Percentiles rank a stretch among this genome's conserved stretches.
Conservation (phyloP, 805 yeast species). For the Myxozyma mucilagina region DNA sequence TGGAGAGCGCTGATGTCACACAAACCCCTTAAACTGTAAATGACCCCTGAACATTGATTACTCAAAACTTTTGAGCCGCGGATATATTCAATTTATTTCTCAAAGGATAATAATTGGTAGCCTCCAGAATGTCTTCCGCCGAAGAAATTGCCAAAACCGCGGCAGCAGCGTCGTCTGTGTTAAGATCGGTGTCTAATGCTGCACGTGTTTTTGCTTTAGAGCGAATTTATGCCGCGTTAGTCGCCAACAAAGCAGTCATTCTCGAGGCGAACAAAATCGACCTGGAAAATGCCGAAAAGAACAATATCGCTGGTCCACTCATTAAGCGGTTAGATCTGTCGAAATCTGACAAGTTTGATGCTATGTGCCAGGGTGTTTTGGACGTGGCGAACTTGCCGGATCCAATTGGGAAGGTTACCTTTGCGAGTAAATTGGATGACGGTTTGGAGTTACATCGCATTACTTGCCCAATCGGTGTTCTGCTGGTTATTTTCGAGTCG, state of each 20-base stretch:
- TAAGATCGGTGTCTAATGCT: slow-evolving; percentile 74
- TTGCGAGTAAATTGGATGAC: slow-evolving; percentile 84
- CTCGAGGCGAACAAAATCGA: slow-evolving; percentile 74
- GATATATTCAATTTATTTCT: background rate
- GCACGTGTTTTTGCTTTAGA: slow-evolving; percentile 72
- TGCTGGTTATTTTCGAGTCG: slow-evolving; percentile 89
- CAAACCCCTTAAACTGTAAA: background rate
- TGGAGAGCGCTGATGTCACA: background rate
- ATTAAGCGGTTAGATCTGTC: slow-evolving; percentile 82
- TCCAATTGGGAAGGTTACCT: slow-evolving; percentile 86
- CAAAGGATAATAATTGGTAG: background rate
- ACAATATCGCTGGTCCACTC: slow-evolving; percentile 53
- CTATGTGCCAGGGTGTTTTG: slow-evolving; percentile 90
- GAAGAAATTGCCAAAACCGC: slow-evolving; percentile 80
- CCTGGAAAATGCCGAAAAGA: slow-evolving; percentile 53
- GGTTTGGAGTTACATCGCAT: slow-evolving; percentile 80
- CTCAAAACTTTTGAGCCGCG: background rate
- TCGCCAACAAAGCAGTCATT: slow-evolving; percentile 58
- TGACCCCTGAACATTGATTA: background rate
- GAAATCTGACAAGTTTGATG: slow-evolving; percentile 79
- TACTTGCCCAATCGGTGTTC: slow-evolving; percentile 92
- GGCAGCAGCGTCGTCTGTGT: slow-evolving; percentile 74
- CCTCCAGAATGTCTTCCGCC: slow-evolving; percentile 43
- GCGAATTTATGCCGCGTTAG: slow-evolving; percentile 69
- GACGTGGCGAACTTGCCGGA: slow-evolving; percentile 89